phyloP scores from a whole-genome alignment of 768 basidiomycete species.

The Agaricus blazei region DNA sequence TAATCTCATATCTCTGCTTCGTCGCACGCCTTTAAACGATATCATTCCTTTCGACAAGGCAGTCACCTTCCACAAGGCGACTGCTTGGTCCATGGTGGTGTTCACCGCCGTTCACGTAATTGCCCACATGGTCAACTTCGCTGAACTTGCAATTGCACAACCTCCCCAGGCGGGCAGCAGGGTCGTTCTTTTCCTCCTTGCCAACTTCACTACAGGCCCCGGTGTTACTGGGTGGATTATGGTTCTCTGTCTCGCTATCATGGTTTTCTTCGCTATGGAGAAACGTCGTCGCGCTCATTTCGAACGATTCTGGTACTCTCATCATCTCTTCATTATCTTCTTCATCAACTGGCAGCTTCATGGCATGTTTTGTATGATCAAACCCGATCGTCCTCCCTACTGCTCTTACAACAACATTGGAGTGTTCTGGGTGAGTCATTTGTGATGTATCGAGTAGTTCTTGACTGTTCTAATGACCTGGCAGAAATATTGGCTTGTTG shows the following conservation, averaged over 20 bases:
- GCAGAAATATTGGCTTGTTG: slow-evolving; percentile 86
- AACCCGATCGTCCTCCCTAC: slow-evolving; percentile 83
- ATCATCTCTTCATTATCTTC: slow-evolving; percentile 89
- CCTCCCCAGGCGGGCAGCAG: slow-evolving; percentile 49
- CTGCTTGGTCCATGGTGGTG: slow-evolving; percentile 85
- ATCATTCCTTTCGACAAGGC: slow-evolving; percentile 94
- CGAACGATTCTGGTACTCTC: slow-evolving; percentile 86
- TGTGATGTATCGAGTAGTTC: slow-evolving; percentile 7
- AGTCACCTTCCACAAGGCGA: slow-evolving; percentile 85
- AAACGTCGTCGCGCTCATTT: slow-evolving; percentile 74
- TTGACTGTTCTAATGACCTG: background rate
- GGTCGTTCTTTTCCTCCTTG: slow-evolving; percentile 63
- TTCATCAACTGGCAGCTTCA: slow-evolving; percentile 94
- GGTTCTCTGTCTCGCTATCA: slow-evolving; percentile 63
- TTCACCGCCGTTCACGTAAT: slow-evolving; percentile 71
- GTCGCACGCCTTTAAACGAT: slow-evolving; percentile 79
- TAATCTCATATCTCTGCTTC: slow-evolving; percentile 87
- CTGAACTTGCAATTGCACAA: slow-evolving; percentile 54
- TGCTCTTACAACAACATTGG: slow-evolving; percentile 84
- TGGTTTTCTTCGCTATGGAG: slow-evolving; percentile 85
- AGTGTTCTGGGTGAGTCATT: slow-evolving; percentile 83
- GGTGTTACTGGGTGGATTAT: slow-evolving; percentile 87
- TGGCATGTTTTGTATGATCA: slow-evolving; percentile 96
- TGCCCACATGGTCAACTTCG: slow-evolving; percentile 87
- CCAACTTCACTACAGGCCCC: slow-evolving; percentile 82